These are phyloP conservation scores for Cystoisospora suis DNA, from an alignment of 169 alveolate species.

Conservation along the genomic window DNA sequence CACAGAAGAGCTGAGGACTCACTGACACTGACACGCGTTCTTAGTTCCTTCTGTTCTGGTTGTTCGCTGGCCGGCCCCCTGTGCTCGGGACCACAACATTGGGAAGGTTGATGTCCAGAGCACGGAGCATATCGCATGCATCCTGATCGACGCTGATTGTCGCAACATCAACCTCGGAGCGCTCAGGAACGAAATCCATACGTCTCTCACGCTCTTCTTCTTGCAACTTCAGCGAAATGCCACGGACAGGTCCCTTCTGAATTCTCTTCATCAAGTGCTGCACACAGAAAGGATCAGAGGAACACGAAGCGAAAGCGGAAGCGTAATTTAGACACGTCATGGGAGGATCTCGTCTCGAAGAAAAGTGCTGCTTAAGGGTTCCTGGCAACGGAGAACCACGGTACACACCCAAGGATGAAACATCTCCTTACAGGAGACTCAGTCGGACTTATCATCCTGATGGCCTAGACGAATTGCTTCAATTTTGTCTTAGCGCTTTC, in stretches of 20 bases:
- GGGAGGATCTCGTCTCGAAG: neutral
- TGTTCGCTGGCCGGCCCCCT: conserved; percentile 28
- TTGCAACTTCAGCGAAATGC: conserved; percentile 98
- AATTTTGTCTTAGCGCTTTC: too few species aligned
- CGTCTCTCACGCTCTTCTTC: conserved; percentile 99
- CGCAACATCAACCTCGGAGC: conserved; percentile 88
- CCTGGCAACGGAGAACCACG: too few species aligned
- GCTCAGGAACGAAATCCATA: conserved; percentile 97
- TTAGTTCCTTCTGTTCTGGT: conserved; percentile 18
- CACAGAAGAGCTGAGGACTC: too few species aligned
- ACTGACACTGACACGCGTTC: too few species aligned
- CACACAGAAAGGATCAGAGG: neutral
- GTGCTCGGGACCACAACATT: conserved; percentile 38
- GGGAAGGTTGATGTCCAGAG: conserved; percentile 54
- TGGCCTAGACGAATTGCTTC: too few species aligned
- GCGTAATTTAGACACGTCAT: neutral
- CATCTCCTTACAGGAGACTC: too few species aligned
- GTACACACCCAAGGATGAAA: too few species aligned
- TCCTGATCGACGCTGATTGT: conserved; percentile 89
- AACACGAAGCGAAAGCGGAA: neutral
- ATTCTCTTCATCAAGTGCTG: conserved; percentile 89
- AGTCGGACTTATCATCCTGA: too few species aligned
- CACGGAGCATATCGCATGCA: conserved; percentile 87
- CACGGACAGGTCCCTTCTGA: conserved; percentile 99
- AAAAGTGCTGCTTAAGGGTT: too few species aligned